phyloP scores from a whole-genome alignment of 2,329 filamentous ascomycete species.

The Alternaria gansuensis region DNA sequence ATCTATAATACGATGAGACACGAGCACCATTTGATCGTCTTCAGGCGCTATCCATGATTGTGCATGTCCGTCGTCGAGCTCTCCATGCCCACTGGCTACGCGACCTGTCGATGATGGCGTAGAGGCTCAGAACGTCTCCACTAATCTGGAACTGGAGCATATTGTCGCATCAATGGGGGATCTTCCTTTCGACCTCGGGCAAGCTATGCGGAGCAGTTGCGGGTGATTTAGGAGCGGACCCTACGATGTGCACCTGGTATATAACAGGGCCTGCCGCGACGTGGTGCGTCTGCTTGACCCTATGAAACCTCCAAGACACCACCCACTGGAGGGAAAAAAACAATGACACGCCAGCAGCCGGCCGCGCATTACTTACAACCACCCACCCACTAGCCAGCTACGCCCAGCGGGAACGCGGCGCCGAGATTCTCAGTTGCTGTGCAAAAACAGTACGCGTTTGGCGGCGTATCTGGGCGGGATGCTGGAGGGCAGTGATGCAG shows the following conservation, averaged over 20 bases:
- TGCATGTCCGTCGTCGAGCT: background rate
- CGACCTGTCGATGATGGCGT: background rate
- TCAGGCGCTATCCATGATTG: background rate
- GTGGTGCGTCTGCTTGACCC: slow-evolving; percentile 22
- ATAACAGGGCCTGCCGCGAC: slow-evolving; percentile 36
- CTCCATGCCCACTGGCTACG: background rate
- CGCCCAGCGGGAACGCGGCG: slow-evolving; percentile 25
- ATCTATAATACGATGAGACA: slow-evolving; percentile 3
- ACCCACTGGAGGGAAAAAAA: slow-evolving; percentile 21
- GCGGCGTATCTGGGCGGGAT: slow-evolving; percentile 43
- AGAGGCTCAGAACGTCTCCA: slow-evolving; percentile 10
- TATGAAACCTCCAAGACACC: slow-evolving; percentile 33
- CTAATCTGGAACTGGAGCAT: slow-evolving; percentile 13
- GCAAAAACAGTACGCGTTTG: slow-evolving; percentile 29
- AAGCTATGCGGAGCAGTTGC: slow-evolving; percentile 36
- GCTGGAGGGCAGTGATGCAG: slow-evolving; percentile 31
- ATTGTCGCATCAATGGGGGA: slow-evolving; percentile 9
- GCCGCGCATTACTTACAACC: slow-evolving; percentile 35
- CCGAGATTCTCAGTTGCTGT: slow-evolving; percentile 39
- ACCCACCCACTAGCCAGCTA: slow-evolving; percentile 26
- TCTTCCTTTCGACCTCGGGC: slow-evolving; percentile 35
- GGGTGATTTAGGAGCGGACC: slow-evolving; percentile 39
- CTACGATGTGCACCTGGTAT: slow-evolving; percentile 31
- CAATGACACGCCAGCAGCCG: slow-evolving; percentile 34
- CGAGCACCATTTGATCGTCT: background rate